Conservation (phyloP, 768 basidiomycete species). For the Zangia roseola region DNA sequence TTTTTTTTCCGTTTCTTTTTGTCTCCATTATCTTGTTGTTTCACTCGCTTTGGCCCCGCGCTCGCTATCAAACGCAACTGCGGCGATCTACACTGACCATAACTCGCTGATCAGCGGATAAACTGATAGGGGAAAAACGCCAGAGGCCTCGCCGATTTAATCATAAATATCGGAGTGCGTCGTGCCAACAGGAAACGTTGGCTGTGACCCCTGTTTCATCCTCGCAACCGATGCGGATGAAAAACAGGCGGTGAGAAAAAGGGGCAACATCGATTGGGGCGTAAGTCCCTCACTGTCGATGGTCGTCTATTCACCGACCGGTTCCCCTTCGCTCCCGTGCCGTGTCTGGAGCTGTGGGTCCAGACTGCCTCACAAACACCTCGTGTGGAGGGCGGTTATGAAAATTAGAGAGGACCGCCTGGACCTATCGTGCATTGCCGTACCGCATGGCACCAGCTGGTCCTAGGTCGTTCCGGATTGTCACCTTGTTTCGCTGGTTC, state of each 20-base stretch:
- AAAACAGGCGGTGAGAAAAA: slow-evolving; percentile 7
- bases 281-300: not conserved
- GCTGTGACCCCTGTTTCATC: slow-evolving; percentile 21
- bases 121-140: not conserved
- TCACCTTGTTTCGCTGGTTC: not conserved
- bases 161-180: slow-evolving; percentile 7
- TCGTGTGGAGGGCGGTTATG: slow-evolving; percentile 12
- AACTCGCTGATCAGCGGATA: slow-evolving; percentile 11
- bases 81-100: slow-evolving; percentile 13
- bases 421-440: not conserved
- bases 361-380: slow-evolving; percentile 23
- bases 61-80: not conserved
- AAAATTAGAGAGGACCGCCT: slow-evolving; percentile 1
- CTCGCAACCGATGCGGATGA: slow-evolving; percentile 8
- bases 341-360: not conserved
- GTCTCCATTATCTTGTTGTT: too few species aligned
- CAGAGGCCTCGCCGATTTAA: slow-evolving; percentile 16
- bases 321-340: not conserved
- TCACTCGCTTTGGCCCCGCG: not conserved
- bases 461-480: not conserved
- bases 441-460: not conserved
- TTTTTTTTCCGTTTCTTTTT: not conserved
- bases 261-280: not conserved
- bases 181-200: slow-evolving; percentile 3
- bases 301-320: not conserved